phyloP scores from a whole-genome alignment of 306 rosid species.

The Dryas drummondii region DNA sequence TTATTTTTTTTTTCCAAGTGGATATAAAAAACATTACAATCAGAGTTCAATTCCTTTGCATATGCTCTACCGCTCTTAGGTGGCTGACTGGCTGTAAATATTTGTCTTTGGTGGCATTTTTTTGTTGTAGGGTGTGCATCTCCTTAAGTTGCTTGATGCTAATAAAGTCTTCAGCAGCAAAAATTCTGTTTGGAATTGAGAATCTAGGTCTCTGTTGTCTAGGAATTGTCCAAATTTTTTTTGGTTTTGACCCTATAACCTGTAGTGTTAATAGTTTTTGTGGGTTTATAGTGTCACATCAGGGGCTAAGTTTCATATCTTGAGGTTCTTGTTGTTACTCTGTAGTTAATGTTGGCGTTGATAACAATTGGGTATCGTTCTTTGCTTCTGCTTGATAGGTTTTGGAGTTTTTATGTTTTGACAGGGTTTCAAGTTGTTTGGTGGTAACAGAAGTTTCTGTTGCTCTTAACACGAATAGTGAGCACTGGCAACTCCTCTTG shows the following conservation, averaged over 20 bases:
- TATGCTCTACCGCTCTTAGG: neutral
- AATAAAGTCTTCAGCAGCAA: neutral
- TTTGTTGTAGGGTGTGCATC: too few relatives aligned
- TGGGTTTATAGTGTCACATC: neutral
- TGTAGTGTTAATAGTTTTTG: neutral
- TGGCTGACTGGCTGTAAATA: neutral
- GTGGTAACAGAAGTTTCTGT: neutral
- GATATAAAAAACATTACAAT: neutral
- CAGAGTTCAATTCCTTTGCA: neutral
- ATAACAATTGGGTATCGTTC: neutral
- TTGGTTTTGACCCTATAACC: neutral
- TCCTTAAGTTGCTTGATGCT: neutral
- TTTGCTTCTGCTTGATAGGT: neutral
- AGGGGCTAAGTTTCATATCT: neutral
- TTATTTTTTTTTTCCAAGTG: neutral
- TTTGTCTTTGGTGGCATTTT: neutral
- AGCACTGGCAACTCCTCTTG: neutral
- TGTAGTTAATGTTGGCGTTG: neutral
- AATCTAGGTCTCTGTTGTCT: neutral
- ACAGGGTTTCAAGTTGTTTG: neutral
- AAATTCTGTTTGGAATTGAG: neutral
- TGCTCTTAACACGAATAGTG: too few relatives aligned
- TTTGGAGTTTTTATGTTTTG: neutral
- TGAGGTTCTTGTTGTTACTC: constrained; percentile 3
- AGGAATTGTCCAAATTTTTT: neutral